Base-by-base conservation (phyloP, 2,329 filamentous ascomycete species). In the Fusarium mundagurra region DNA sequence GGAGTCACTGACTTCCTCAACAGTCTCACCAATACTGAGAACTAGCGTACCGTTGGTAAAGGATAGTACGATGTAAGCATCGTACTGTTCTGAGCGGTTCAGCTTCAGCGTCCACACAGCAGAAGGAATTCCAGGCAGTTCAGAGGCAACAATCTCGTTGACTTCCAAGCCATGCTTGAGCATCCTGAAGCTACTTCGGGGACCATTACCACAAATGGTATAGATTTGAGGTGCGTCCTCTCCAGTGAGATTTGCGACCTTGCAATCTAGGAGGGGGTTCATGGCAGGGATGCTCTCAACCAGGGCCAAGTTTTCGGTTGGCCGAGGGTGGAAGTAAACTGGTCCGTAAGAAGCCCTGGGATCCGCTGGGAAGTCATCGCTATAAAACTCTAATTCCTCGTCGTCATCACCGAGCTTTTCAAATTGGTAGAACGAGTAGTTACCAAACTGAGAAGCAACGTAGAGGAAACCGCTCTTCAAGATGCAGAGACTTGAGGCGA, bases 171-270 rank as follows among this genome's bases (percentile, higher is more conserved):
- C 96, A 81, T 99, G 95, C 80, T 96, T 96, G 62, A 98, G 88
- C 53, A 93, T 97, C 76, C 96, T 91, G 85, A 99, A 98, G 12
- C 93, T 92, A 82, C 96, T 98, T 73, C 94, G 90, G 50, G 95
- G 94, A 16, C 96, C 94, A 67, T 93, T 93, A 16, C 97, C 96
- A 80, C 94, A 97, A 45, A 98, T 90, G 0, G 95, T 92, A 83
- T 98, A 99, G 31, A 99, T 97, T 80, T 99, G 97, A 18, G 96
- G 96, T 10, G 96, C 95, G 81, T 98, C 96, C 74, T 98, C 96
- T 51, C 94, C 92, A 0, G 93, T 94, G 36, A 98, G 85, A 76
- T 99, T 98, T 53, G 93, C 93, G 33, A 99, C 91, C 81, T 97
- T 96, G 84, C 94, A 96, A 80, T 96, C 95, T 81, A 98, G 90